Conservation (phyloP, 176 grass and related monocot genomes). For the Oryza longistaminata region DNA sequence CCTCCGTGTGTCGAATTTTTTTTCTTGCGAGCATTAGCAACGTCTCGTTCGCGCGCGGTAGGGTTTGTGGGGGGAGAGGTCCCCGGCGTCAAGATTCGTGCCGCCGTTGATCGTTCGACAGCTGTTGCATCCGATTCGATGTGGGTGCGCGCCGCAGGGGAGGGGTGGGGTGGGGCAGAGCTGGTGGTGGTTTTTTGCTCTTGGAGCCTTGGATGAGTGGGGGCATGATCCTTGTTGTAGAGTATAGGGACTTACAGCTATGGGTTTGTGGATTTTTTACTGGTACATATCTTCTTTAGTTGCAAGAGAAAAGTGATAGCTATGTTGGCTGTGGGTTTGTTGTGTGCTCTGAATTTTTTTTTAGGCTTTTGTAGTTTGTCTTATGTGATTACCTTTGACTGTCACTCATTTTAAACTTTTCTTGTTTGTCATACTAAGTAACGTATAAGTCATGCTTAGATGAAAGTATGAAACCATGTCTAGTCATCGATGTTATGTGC, state of each 20-base stretch:
- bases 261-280: neutral
- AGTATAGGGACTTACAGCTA: no score
- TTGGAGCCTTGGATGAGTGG: neutral
- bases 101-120: slow-evolving; percentile 28
- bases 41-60: slow-evolving; percentile 26
- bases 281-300: neutral
- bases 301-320: neutral
- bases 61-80: neutral
- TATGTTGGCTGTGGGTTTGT: neutral
- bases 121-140: slow-evolving; percentile 8
- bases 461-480: neutral
- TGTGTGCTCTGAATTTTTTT: neutral
- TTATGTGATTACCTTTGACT: neutral
- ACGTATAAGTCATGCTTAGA: neutral
- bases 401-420: neutral
- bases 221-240: neutral
- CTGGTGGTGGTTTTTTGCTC: neutral
- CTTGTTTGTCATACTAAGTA: neutral
- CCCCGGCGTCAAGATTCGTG: slow-evolving; percentile 34
- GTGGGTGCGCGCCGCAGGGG: neutral
- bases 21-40: no score
- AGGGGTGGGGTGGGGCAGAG: neutral
- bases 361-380: neutral
- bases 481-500: neutral
- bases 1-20: neutral